Base-by-base conservation (phyloP, 1,139 yeast genomes). In the Scheffersomyces segobiensis region DNA sequence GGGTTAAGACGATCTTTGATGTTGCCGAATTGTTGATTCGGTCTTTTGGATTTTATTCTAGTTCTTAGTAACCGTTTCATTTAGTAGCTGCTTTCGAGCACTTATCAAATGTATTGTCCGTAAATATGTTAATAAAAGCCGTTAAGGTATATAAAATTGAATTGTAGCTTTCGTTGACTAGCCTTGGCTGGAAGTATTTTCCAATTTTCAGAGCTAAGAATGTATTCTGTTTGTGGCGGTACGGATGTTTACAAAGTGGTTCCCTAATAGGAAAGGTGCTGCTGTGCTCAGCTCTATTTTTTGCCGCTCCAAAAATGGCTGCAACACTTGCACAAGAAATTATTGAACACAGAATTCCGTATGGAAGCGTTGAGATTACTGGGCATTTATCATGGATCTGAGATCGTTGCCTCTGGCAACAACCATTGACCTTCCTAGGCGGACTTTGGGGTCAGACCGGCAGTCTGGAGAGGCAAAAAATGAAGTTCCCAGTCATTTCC, bases 11-110 rank as follows among this genome's bases (percentile, higher is more conserved):
- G 42, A 32, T 32, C 42, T 32, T 32, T 50, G 47, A 32, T 46
- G 26, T 46, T 53, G 50, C 50, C 52, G 56, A 47, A 56, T 54
- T 47, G 59, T 55, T 57, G 61, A 54, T 60, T 49, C 57, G 56
- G 51, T 58, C 26, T 26, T 54, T 46, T 48, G 49, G 54, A 39
- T 26, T 50, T 54, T 55, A 55, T 61, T 60, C 65, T 63, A 63
- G 66, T 62, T 62, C 66, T 62, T 56, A 57, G 50, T 20, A 48
- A 48, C 53, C 49, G 49, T 46, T 56, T 52, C 54, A 46, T 55
- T 52, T 52, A 52, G 24, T 48, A 21, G 19, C n/a, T 48, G 50
- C 50, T 48, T 48, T 24, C 50, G 42, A 14, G 50, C 50, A 24
- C 24, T 48, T 48, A 20, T 48, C 52, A 52, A 32, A 52, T 57